Conservation (phyloP, 306 rosid species). For the Astragalus membranaceus region DNA sequence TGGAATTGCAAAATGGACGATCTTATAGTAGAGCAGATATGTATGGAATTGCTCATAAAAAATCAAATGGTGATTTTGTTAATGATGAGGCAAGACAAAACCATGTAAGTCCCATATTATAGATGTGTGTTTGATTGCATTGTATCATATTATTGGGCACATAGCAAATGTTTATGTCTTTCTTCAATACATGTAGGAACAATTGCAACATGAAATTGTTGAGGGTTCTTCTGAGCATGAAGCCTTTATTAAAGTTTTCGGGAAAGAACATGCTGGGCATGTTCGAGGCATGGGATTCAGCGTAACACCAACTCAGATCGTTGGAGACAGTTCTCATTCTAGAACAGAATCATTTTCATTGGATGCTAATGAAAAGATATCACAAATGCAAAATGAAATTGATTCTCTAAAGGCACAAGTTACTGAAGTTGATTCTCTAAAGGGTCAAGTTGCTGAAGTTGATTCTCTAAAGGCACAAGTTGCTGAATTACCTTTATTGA, state of each 20-base stretch:
- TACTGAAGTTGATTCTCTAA: not conserved
- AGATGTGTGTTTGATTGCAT: too few relatives aligned
- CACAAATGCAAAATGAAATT: not conserved
- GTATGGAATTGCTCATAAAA: too few relatives aligned
- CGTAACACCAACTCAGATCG: not conserved
- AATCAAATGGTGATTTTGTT: too few relatives aligned
- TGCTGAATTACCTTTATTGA: too few relatives aligned
- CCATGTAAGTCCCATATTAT: too few relatives aligned
- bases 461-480: not conserved
- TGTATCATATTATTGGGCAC: too few relatives aligned
- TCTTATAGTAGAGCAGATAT: not conserved
- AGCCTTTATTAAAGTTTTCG: not conserved
- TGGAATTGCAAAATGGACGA: not conserved
- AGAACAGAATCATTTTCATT: not conserved
- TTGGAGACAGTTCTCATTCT: not conserved
- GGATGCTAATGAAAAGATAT: not conserved
- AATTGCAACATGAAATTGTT: not conserved
- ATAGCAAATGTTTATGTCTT: not conserved
- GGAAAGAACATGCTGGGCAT: not conserved
- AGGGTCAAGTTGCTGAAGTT: not conserved
- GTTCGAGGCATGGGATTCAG: not conserved
- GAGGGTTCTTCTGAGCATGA: not conserved
- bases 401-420: not conserved
- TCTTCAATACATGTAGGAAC: not conserved
- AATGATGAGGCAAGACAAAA: too few relatives aligned